phyloP scores from a whole-genome alignment of 495 filamentous ascomycete species.

The Xylaria castorea region DNA sequence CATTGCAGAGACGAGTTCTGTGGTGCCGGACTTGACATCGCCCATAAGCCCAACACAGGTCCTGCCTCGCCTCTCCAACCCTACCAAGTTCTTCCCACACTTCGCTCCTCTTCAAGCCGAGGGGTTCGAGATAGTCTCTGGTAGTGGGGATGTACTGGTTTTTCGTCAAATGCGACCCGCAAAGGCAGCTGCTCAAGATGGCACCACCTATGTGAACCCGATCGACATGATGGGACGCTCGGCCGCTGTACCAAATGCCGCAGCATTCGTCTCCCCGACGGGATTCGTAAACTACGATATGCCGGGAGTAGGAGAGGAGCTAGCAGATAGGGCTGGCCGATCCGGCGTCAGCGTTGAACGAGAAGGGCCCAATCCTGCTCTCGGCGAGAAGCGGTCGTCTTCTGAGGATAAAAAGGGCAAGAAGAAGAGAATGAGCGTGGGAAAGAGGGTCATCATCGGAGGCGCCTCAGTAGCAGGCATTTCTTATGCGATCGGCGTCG shows the following conservation, averaged over 20 bases:
- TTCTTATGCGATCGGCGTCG: conserved; percentile 73
- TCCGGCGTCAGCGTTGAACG: conserved; percentile 59
- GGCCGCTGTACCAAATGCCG: conserved; percentile 47
- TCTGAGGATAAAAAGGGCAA: conserved; percentile 38
- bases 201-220: conserved; percentile 51
- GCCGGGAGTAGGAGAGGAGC: conserved; percentile 39
- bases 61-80: conserved; percentile 70
- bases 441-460: conserved; percentile 61
- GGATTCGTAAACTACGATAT: conserved; percentile 65
- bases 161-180: conserved; percentile 64
- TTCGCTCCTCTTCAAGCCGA: conserved; percentile 67
- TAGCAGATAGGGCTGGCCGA: conserved; percentile 41
- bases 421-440: conserved; percentile 43
- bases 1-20: conserved; percentile 67
- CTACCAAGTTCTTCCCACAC: conserved; percentile 74
- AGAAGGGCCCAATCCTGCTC: conserved; percentile 59
- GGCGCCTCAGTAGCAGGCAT: conserved; percentile 66
- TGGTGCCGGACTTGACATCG: conserved; percentile 52
- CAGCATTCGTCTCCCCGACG: conserved; percentile 62
- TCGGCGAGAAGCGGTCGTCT: conserved; percentile 51
- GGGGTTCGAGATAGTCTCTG: conserved; percentile 77
- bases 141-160: conserved; percentile 72
- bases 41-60: conserved; percentile 65
- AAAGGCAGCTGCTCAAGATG: conserved; percentile 33
- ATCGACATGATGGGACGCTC: conserved; percentile 61